These are phyloP conservation scores for Chenopodium formosanum DNA, from an alignment of 148 eudicot genomes.

Conservation along the genomic window DNA sequence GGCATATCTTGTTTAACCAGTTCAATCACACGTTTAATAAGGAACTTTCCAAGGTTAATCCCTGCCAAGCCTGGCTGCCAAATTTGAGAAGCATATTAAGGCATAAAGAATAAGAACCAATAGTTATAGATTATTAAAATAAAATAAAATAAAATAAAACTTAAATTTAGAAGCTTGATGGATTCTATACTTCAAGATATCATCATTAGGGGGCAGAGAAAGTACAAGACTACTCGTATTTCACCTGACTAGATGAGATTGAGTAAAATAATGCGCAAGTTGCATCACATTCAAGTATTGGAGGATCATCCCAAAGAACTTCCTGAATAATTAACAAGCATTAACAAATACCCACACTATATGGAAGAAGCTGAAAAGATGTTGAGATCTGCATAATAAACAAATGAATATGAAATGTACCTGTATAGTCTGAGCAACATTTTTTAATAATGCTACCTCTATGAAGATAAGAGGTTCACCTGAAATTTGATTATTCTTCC, in stretches of 20 bases:
- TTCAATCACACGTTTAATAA: conserved; percentile 92
- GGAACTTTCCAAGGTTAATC: conserved; percentile 90
- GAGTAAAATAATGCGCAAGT: conserved; percentile 94
- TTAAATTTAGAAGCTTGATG: not conserved
- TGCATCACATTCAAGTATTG: conserved; percentile 81
- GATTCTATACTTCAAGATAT: not conserved
- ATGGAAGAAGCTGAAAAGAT: not conserved
- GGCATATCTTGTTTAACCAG: conserved; percentile 90
- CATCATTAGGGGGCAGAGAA: not conserved
- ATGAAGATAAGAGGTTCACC: conserved; percentile 98
- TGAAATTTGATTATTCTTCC: conserved; percentile 32
- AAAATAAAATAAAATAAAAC: not conserved
- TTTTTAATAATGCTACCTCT: conserved; percentile 88
- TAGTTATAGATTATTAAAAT: not conserved
- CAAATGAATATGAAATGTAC: conserved; percentile 30
- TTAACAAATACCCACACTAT: conserved; percentile 3
- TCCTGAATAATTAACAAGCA: conserved; percentile 47
- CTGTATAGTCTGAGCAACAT: conserved; percentile 83
- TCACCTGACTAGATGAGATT: conserved; percentile 94
- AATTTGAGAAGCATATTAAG: conserved; percentile 8
- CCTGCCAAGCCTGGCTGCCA: conserved; percentile 95
- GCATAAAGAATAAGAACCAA: not conserved
- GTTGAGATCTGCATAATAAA: not conserved
- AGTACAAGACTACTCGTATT: not conserved
- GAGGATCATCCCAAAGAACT: conserved; percentile 93